Percentiles rank a stretch among this genome's conserved stretches.
phyloP scores from a whole-genome alignment of 2,329 filamentous ascomycete genomes.

The Fusarium anthophilum region DNA sequence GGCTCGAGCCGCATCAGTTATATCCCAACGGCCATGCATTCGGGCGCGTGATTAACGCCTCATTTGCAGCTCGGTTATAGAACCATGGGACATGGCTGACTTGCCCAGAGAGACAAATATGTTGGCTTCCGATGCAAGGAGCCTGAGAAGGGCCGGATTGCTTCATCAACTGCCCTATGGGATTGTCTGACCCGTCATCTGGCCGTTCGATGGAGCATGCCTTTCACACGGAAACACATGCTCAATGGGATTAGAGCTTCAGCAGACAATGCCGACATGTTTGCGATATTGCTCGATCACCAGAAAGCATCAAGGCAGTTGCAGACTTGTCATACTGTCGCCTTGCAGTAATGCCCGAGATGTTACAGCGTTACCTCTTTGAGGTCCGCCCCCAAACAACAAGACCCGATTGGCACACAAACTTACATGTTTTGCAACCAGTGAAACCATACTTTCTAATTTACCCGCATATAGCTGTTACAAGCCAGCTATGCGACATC shows the following conservation, averaged over 20 bases:
- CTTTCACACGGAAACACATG: background rate
- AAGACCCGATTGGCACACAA: background rate
- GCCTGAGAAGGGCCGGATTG: background rate
- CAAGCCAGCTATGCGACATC: background rate
- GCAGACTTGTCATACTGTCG: conserved; percentile 64
- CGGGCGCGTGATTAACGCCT: background rate
- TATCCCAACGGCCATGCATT: background rate
- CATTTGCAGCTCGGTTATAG: background rate
- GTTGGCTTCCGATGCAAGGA: background rate
- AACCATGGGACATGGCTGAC: background rate
- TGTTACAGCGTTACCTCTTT: conserved; percentile 50
- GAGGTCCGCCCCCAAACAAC: conserved; percentile 50
- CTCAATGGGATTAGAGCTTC: background rate
- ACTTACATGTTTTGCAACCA: background rate
- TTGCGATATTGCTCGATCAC: conserved; percentile 31
- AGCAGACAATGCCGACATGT: background rate
- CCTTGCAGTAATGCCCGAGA: conserved; percentile 60
- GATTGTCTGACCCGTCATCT: background rate
- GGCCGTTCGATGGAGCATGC: background rate
- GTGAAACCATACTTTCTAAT: background rate
- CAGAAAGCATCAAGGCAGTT: conserved; percentile 57
- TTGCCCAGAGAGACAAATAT: too few relatives aligned
- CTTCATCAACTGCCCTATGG: background rate
- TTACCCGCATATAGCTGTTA: background rate
- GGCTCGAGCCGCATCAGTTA: background rate